phyloP scores from a whole-genome alignment of 805 yeast species.

The Metschnikowia peoriensis region DNA sequence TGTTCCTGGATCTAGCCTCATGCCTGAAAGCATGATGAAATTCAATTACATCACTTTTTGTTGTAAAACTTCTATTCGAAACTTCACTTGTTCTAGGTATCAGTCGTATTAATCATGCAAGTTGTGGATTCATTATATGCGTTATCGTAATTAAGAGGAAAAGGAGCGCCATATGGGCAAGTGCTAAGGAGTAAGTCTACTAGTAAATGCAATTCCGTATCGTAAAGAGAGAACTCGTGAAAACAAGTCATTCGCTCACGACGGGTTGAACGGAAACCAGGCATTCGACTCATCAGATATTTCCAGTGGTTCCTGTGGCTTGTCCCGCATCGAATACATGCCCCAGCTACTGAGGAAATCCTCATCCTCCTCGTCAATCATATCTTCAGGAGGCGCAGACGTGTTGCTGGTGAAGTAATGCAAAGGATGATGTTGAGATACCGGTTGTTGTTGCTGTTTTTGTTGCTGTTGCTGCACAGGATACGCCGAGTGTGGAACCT shows the following conservation, averaged over 20 bases:
- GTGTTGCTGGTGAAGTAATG: constrained; percentile 28
- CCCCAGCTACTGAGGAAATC: constrained; percentile 38
- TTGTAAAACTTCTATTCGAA: too few species aligned
- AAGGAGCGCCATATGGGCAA: not conserved
- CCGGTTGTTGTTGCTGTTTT: constrained; percentile 31
- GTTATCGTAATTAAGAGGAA: not conserved
- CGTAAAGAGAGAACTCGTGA: not conserved
- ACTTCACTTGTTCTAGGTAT: not conserved
- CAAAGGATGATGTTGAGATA: constrained; percentile 54
- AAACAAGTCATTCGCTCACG: constrained; percentile 14
- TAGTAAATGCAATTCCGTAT: too few species aligned
- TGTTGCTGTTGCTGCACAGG: not conserved
- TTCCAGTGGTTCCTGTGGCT: constrained; percentile 15
- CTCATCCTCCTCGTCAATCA: constrained; percentile 34
- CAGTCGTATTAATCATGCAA: not conserved
- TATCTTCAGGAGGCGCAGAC: constrained; percentile 17
- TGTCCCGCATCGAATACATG: constrained; percentile 32
- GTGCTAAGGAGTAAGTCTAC: too few species aligned
- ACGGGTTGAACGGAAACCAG: constrained; percentile 43
- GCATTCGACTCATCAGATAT: constrained; percentile 9
- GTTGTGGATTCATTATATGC: not conserved
- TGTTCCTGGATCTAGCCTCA: too few species aligned
- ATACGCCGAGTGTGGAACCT: not conserved
- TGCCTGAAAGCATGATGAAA: too few species aligned
- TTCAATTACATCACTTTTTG: too few species aligned